A percentile compares a stretch with the other conserved stretches of the same genome.
These are phyloP conservation scores for Suhomyces ambrosiae DNA, from an alignment of 1,139 yeast genomes.

Conservation along the genomic window DNA sequence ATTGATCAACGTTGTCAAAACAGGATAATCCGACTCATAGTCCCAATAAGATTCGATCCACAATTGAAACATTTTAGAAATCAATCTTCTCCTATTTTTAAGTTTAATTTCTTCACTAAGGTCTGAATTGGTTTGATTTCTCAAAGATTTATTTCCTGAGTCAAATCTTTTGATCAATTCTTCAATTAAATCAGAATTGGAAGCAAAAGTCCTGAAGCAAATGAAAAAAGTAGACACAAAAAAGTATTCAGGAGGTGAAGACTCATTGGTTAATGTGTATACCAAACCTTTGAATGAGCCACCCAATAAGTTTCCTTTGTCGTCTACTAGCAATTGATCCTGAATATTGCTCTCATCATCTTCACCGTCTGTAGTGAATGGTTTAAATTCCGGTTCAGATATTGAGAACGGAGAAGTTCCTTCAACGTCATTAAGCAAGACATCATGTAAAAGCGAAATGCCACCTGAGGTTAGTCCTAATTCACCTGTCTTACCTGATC, in stretches of 20 bases:
- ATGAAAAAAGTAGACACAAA: conserved; percentile 77
- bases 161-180: conserved; percentile 70
- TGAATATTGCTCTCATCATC: conserved; percentile 22
- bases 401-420: conserved; percentile 47
- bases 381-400: conserved; percentile 40
- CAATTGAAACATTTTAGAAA: conserved; percentile 66
- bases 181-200: conserved; percentile 68
- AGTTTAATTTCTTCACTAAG: conserved; percentile 52
- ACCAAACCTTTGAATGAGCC: conserved; percentile 80
- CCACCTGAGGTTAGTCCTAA: conserved; percentile 62
- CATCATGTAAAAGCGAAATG: conserved; percentile 53
- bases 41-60: conserved; percentile 95
- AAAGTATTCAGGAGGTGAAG: conserved; percentile 66
- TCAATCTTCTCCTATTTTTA: conserved; percentile 65
- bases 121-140: conserved; percentile 34
- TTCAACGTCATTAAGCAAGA: conserved; percentile 42
- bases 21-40: conserved; percentile 56
- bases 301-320: conserved; percentile 62
- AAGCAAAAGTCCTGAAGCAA: conserved; percentile 75
- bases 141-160: conserved; percentile 37
- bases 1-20: conserved; percentile 69
- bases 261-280: conserved; percentile 71
- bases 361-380: conserved; percentile 28
- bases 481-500: conserved; percentile 58
- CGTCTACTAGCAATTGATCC: conserved; percentile 51